Conservation (phyloP, 352 stramenopile species). For the Pythium brachiatum region DNA sequence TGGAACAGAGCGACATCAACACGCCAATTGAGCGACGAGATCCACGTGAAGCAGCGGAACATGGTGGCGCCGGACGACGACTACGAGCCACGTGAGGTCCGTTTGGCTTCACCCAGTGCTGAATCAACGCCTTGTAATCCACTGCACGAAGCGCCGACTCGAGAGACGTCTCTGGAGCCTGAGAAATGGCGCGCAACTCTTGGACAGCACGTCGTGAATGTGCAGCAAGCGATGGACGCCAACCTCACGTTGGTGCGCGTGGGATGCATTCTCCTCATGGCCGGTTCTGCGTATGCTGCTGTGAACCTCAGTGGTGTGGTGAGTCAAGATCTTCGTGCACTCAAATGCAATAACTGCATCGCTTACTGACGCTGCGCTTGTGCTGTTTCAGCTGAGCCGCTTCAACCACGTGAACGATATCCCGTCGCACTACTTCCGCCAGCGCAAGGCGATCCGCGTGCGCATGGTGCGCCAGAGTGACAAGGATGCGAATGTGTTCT, state of each 20-base stretch:
- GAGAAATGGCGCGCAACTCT: constrained; percentile 24
- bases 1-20: constrained; percentile 8
- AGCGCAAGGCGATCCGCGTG: constrained; percentile 70
- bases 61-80: constrained; percentile 18
- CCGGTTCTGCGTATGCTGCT: constrained; percentile 37
- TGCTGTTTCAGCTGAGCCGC: constrained; percentile 35
- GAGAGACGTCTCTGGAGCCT: neutral
- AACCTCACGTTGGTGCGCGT: constrained; percentile 68
- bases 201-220: constrained; percentile 4
- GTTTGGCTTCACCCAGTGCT: neutral
- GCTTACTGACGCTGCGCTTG: neutral
- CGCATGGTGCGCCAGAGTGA: constrained; percentile 64
- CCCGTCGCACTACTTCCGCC: constrained; percentile 55
- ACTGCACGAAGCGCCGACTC: neutral
- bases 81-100: neutral
- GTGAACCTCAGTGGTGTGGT: constrained; percentile 61
- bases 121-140: neutral
- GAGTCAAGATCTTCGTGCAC: neutral
- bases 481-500: constrained; percentile 71
- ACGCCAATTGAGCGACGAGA: constrained; percentile 2
- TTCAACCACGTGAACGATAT: constrained; percentile 62
- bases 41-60: neutral
- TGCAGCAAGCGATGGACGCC: constrained; percentile 52
- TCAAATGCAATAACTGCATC: too few relatives aligned
- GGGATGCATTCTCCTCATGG: constrained; percentile 45